Conservation (phyloP, 1,284 basidiomycete species). For the Tilletia indica region DNA sequence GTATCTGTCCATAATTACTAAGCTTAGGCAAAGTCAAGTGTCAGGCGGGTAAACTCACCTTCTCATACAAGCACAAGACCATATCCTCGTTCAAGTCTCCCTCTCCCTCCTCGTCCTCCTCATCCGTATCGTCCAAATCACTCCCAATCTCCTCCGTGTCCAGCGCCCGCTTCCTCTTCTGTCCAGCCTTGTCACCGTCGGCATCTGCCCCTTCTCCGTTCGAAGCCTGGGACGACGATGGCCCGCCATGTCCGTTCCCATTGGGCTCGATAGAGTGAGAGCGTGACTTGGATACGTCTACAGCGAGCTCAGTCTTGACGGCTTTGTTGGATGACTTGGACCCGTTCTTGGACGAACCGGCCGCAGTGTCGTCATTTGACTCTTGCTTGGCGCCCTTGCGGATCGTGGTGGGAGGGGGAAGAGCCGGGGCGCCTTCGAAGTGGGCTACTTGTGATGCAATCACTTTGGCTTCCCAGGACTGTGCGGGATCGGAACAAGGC, state of each 20-base stretch:
- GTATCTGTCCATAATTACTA: neutral
- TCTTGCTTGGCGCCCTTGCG: slow-evolving; percentile 13
- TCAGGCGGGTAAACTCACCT: slow-evolving; percentile 63
- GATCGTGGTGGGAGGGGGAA: slow-evolving; percentile 32
- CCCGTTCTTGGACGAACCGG: neutral
- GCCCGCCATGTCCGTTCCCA: slow-evolving; percentile 18
- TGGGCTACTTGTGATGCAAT: slow-evolving; percentile 89
- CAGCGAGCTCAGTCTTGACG: neutral
- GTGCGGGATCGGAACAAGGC: slow-evolving; percentile 4
- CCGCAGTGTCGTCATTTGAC: neutral
- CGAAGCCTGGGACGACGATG: slow-evolving; percentile 16
- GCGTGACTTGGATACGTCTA: slow-evolving; percentile 12
- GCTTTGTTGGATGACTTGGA: slow-evolving; percentile 14
- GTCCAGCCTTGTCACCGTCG: slow-evolving; percentile 30
- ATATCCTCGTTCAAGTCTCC: slow-evolving; percentile 69
- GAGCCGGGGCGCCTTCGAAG: slow-evolving; percentile 67
- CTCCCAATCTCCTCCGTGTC: slow-evolving; percentile 85
- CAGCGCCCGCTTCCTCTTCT: slow-evolving; percentile 55
- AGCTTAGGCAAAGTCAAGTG: neutral
- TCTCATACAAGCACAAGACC: slow-evolving; percentile 97
- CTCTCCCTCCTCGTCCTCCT: slow-evolving; percentile 61
- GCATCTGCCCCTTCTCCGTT: slow-evolving; percentile 10
- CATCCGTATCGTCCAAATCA: slow-evolving; percentile 89
- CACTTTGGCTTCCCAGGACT: slow-evolving; percentile 95
- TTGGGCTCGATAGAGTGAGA: neutral